A percentile compares a stretch with the other conserved stretches of the same genome.
phyloP scores from a whole-genome alignment of 345 rosid species.

The Cardamine resedifolia region DNA sequence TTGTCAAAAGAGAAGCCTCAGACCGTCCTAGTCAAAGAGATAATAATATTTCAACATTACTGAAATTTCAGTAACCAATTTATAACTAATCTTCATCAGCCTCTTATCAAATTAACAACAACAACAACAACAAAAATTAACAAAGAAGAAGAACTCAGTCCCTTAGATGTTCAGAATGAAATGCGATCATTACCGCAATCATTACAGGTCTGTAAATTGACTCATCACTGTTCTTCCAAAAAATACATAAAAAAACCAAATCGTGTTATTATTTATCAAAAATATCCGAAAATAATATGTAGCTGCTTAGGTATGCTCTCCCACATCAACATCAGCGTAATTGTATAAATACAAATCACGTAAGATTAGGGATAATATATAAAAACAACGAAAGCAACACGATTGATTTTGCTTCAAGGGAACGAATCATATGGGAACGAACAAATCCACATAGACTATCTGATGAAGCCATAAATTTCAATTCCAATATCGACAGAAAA shows the following conservation, averaged over 20 bases:
- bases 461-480: constrained; percentile 57
- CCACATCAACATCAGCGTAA: constrained; percentile 7
- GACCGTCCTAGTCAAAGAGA: constrained; percentile 22
- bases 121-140: too few species aligned
- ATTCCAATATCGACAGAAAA: not conserved
- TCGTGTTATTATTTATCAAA: not conserved
- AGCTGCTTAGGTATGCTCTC: constrained; percentile 47
- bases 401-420: constrained; percentile 69
- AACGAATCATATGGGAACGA: constrained; percentile 75
- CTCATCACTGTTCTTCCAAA: constrained; percentile 61
- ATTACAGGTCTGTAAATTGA: constrained; percentile 84
- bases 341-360: not conserved
- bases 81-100: constrained; percentile 1
- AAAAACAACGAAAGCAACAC: constrained; percentile 47
- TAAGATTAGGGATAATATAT: not conserved
- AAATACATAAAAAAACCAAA: not conserved
- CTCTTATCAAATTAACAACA: not conserved
- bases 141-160: constrained; percentile 56
- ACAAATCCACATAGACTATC: constrained; percentile 70
- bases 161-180: constrained; percentile 83
- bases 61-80: constrained; percentile 15
- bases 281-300: constrained; percentile 24
- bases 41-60: not conserved
- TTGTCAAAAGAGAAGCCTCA: not conserved
- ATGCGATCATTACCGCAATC: constrained; percentile 88